A percentile compares a stretch with the other conserved stretches of the same genome.
phyloP scores from a whole-genome alignment of 2,329 filamentous ascomycete species.

The Alternaria ethzedia region DNA sequence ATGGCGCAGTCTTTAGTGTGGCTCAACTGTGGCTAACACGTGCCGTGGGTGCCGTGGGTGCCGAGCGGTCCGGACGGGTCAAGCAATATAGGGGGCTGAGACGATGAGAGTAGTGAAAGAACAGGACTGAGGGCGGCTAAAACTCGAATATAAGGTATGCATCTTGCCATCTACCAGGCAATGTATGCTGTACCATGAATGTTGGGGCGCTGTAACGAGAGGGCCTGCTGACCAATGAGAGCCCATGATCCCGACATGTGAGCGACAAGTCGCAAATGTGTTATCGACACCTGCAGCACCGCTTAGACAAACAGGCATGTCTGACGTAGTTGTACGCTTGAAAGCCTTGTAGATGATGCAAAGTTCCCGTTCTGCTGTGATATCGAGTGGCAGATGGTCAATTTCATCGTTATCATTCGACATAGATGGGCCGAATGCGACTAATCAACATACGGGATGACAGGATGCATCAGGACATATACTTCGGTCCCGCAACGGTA shows the following conservation, averaged over 20 bases:
- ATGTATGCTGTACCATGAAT: not conserved
- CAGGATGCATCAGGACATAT: too few relatives aligned
- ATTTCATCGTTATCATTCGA: not conserved
- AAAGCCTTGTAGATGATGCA: not conserved
- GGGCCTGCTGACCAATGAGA: slow-evolving; percentile 12
- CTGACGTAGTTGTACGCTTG: not conserved
- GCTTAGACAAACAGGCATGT: not conserved
- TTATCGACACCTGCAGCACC: not conserved
- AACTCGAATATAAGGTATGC: not conserved
- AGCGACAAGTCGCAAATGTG: not conserved
- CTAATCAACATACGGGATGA: not conserved
- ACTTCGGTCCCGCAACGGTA: not conserved
- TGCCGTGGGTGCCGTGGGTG: not conserved
- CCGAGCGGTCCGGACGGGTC: not conserved
- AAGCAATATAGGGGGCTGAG: not conserved
- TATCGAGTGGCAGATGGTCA: not conserved
- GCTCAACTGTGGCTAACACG: not conserved
- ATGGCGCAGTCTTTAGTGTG: not conserved
- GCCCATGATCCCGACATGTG: slow-evolving; percentile 10
- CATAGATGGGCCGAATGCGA: not conserved
- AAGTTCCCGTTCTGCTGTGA: not conserved
- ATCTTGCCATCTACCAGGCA: not conserved
- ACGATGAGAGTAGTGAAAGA: not conserved
- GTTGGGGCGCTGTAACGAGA: not conserved
- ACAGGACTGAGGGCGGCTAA: not conserved